Evolutionary conservation across 2,329 filamentous ascomycete genomes (phyloP).

Genomic region (Leptodontidium sp.): DNA sequence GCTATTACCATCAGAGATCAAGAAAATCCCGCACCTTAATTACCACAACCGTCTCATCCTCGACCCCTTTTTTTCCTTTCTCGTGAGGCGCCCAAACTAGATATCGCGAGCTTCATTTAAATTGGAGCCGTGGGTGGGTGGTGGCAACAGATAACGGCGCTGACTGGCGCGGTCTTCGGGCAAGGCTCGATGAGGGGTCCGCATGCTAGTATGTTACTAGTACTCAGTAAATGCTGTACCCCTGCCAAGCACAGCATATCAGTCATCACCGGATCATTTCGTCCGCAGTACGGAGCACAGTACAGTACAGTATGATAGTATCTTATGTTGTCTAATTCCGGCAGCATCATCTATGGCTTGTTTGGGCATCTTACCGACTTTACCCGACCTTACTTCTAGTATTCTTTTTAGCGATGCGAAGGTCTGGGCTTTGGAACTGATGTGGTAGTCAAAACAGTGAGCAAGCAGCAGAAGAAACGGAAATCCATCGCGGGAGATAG

Average conservation of each 20-base stretch:
- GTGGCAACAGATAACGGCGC: neutral
- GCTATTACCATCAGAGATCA: neutral
- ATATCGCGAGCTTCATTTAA: constrained; percentile 1
- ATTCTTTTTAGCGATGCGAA: neutral
- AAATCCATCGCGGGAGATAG: neutral
- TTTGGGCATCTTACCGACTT: neutral
- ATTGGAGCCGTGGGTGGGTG: neutral
- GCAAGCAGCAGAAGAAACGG: neutral
- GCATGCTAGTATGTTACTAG: neutral
- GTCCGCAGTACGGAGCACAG: neutral
- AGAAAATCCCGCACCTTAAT: constrained; percentile 1
- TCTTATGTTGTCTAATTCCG: neutral
- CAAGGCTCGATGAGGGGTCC: constrained; percentile 2
- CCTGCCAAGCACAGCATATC: constrained; percentile 8
- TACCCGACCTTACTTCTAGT: neutral
- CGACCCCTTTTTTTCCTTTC: constrained; percentile 1
- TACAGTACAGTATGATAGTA: neutral
- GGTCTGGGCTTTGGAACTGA: neutral
- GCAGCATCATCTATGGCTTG: neutral
- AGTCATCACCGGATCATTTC: constrained; percentile 8
- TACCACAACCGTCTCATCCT: too few species aligned
- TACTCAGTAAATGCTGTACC: neutral
- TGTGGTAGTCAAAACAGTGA: neutral
- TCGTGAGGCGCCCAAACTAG: neutral
- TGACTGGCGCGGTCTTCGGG: neutral